A percentile compares a stretch with the other conserved stretches of the same genome.
Conservation (phyloP, 1,139 yeast genomes). For the Candida labiduridarum region DNA sequence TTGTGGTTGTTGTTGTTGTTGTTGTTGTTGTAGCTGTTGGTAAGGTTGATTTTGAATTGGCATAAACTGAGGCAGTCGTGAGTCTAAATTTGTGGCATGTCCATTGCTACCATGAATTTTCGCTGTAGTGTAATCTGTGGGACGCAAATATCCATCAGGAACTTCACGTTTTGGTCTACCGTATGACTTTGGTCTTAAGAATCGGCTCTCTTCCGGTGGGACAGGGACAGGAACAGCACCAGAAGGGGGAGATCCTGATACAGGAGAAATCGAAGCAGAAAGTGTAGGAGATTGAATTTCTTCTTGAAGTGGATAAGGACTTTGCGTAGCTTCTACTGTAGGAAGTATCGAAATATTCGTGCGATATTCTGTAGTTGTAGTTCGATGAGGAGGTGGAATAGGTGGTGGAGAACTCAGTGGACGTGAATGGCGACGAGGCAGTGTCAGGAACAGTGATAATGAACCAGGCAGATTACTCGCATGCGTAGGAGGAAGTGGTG, state of each 20-base stretch:
- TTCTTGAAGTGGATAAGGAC: conserved; percentile 4
- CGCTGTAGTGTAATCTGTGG: conserved; percentile 5
- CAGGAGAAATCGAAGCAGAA: neutral
- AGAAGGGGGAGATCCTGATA: neutral
- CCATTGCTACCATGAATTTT: conserved; percentile 3
- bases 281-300: neutral
- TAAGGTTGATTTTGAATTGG: neutral
- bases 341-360: neutral
- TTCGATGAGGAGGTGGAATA: conserved; percentile 7
- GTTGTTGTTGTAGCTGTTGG: neutral
- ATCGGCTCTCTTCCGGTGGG: neutral
- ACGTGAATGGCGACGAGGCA: neutral
- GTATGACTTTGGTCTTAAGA: conserved; percentile 1
- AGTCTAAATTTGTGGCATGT: neutral
- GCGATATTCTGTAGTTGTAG: neutral
- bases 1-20: neutral
- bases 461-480: neutral
- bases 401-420: conserved; percentile 9
- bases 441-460: neutral
- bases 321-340: neutral
- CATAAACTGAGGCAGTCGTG: neutral
- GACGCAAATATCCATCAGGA: conserved; percentile 10
- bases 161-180: conserved; percentile 7
- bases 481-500: conserved; percentile 4
- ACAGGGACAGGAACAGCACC: neutral